Conservation (phyloP, 2,329 filamentous ascomycete genomes). For the Sphaerostilbella broomeana region DNA sequence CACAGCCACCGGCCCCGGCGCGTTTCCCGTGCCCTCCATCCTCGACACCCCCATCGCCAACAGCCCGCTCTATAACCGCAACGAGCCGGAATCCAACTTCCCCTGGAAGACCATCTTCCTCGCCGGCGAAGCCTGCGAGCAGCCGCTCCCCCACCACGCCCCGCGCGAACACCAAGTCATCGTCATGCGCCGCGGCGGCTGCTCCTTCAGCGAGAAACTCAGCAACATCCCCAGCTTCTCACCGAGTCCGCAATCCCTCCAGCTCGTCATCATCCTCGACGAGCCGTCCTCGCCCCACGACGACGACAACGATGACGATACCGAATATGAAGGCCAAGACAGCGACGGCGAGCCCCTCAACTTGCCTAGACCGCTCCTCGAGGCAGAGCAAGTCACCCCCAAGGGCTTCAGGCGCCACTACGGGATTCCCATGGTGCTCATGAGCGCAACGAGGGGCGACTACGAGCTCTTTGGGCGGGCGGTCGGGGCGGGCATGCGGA, state of each 20-base stretch:
- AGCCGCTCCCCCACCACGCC: conserved; percentile 45
- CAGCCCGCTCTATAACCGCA: conserved; percentile 35
- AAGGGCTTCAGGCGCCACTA: conserved; percentile 62
- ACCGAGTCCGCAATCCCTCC: conserved; percentile 54
- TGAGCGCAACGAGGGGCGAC: conserved; percentile 58
- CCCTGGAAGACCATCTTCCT: conserved; percentile 67
- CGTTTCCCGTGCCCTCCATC: conserved; percentile 63
- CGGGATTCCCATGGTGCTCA: conserved; percentile 76
- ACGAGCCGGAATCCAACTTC: conserved; percentile 39
- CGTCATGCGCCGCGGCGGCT: conserved; percentile 73
- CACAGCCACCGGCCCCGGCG: conserved; percentile 49
- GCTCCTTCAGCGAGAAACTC: conserved; percentile 78
- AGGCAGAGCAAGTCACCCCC: conserved; percentile 64
- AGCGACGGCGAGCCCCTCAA: conserved; percentile 28
- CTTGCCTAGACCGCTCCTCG: conserved; percentile 60
- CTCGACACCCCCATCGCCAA: conserved; percentile 45
- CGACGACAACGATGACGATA: conserved; percentile 40
- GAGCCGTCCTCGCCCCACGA: conserved; percentile 15
- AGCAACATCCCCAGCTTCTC: conserved; percentile 75
- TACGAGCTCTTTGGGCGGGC: conserved; percentile 58
- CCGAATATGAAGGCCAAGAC: conserved; percentile 24
- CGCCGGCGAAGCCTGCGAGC: conserved; percentile 60
- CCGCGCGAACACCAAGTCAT: conserved; percentile 65
- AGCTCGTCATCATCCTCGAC: conserved; percentile 72
- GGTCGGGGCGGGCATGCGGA: conserved; percentile 65